These are phyloP conservation scores for Citrus mangshanensis DNA, from an alignment of 345 rosid species.

Conservation along the genomic window DNA sequence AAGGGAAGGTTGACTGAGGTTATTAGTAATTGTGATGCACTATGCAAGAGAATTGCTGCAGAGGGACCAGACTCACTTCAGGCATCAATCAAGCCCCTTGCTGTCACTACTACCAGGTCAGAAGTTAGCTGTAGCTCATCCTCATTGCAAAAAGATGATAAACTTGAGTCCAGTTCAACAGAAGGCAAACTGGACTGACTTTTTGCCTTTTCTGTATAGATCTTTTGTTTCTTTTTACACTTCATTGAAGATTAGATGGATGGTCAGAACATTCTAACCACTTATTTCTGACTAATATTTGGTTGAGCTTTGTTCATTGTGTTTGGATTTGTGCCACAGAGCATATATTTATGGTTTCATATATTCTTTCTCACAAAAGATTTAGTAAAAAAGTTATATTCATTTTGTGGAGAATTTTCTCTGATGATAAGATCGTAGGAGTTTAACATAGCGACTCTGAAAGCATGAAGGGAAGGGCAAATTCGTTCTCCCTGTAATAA, in stretches of 20 bases:
- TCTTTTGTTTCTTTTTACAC: no score
- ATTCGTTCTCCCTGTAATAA: not conserved
- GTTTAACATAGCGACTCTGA: no score
- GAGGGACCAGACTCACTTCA: slow-evolving; percentile 84
- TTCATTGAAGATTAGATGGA: not conserved
- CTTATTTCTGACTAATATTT: not conserved
- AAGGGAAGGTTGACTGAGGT: slow-evolving; percentile 92
- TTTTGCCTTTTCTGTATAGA: not conserved
- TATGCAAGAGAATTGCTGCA: slow-evolving; percentile 66
- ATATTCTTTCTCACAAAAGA: not conserved
- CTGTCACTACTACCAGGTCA: slow-evolving; percentile 23
- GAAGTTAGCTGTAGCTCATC: slow-evolving; percentile 18
- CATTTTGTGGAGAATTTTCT: not conserved
- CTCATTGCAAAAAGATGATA: slow-evolving; percentile 8
- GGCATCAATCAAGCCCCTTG: slow-evolving; percentile 50
- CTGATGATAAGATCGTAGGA: not conserved
- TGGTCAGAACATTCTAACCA: not conserved
- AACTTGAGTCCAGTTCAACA: slow-evolving; percentile 4
- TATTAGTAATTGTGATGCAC: slow-evolving; percentile 66
- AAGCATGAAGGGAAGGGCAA: not conserved
- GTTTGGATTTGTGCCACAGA: not conserved
- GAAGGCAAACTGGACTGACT: slow-evolving; percentile 8
- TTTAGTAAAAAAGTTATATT: not conserved
- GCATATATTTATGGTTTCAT: not conserved
- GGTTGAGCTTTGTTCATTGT: not conserved